Conservation (phyloP, 345 rosid genomes). For the Diplotaxis tenuifolia region DNA sequence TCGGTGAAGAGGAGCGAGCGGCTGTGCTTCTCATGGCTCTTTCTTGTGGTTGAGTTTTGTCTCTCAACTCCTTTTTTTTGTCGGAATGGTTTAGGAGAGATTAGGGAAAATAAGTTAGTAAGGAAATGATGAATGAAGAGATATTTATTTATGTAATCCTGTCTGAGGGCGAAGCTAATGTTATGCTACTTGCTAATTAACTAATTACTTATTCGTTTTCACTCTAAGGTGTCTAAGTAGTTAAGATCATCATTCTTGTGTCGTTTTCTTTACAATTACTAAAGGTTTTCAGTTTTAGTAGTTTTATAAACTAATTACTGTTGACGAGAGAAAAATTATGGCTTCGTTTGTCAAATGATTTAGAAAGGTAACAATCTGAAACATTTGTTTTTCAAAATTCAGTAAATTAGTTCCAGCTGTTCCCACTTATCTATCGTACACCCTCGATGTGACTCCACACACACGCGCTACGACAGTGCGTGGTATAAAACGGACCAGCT, state of each 20-base stretch:
- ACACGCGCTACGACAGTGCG: constrained; percentile 17
- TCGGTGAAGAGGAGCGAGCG: constrained; percentile 88
- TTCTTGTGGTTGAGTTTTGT: constrained; percentile 64
- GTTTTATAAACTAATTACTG: background rate
- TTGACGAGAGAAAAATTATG: background rate
- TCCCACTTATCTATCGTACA: background rate
- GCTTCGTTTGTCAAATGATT: background rate
- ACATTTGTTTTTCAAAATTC: background rate
- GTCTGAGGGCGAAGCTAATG: constrained; percentile 19
- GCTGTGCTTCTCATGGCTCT: constrained; percentile 88
- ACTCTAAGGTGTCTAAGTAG: background rate
- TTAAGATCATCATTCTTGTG: background rate
- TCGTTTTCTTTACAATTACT: background rate
- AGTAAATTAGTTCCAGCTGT: constrained; percentile 8
- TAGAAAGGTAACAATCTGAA: background rate
- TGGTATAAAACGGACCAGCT: constrained; percentile 13
- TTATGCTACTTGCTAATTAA: constrained; percentile 1
- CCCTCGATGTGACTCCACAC: background rate
- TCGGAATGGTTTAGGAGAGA: background rate
- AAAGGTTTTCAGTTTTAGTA: background rate
- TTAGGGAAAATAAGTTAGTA: constrained; percentile 30
- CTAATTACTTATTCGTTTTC: background rate
- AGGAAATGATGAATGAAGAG: constrained; percentile 13
- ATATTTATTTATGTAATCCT: constrained; percentile 18
- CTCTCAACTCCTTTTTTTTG: background rate